These are phyloP conservation scores for Tilletia indica DNA, from an alignment of 1,284 basidiomycete genomes.

Conservation along the genomic window DNA sequence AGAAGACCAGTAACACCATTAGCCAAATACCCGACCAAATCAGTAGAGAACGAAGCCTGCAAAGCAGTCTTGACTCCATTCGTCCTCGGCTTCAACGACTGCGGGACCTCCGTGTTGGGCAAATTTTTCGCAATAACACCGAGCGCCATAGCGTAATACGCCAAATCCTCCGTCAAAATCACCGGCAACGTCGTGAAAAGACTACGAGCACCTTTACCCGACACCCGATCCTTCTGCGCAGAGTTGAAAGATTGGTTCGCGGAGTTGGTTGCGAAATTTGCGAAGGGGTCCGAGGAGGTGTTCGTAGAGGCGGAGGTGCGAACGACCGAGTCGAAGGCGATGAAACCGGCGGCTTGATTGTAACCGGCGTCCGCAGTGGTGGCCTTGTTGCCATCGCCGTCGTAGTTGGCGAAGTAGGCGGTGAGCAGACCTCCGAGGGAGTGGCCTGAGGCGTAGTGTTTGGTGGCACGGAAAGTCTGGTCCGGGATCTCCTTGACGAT, in stretches of 20 bases:
- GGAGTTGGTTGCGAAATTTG: background rate
- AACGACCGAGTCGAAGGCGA: constrained; percentile 17
- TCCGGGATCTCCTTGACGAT: constrained; percentile 20
- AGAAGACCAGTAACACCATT: background rate
- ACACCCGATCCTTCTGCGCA: background rate
- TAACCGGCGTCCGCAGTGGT: constrained; percentile 19
- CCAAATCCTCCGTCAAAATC: constrained; percentile 17
- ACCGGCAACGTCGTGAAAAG: constrained; percentile 21
- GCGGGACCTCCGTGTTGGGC: background rate
- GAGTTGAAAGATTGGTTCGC: background rate
- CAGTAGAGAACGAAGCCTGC: constrained; percentile 2
- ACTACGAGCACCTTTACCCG: constrained; percentile 11
- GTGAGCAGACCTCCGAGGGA: constrained; percentile 19
- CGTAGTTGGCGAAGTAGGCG: constrained; percentile 22
- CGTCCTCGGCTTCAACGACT: background rate
- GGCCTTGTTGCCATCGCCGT: constrained; percentile 6
- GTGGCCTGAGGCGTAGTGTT: constrained; percentile 24
- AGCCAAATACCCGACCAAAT: background rate
- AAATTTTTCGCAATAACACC: background rate
- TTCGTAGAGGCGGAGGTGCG: background rate
- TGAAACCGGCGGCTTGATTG: constrained; percentile 20
- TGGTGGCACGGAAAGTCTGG: constrained; percentile 17
- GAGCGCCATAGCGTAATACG: background rate
- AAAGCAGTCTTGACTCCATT: background rate
- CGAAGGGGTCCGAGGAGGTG: background rate